Percentiles rank a stretch among this genome's conserved stretches.
Conservation (phyloP, 345 rosid genomes). For the Dimocarpus longan region DNA sequence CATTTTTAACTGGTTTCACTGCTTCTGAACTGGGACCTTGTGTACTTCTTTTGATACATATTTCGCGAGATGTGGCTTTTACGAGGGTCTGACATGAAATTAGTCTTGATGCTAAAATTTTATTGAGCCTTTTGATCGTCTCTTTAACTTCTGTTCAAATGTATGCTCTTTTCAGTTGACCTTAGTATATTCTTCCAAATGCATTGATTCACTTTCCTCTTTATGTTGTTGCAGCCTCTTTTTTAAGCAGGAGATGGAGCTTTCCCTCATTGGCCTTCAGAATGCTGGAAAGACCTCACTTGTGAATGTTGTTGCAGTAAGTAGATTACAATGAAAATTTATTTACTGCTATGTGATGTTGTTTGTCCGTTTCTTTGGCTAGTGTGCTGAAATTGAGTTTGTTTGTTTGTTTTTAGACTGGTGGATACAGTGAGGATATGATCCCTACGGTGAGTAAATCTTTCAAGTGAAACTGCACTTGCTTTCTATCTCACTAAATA, state of each 20-base stretch:
- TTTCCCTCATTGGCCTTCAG: constrained; percentile 85
- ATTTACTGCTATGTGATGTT: background rate
- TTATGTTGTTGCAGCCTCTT: constrained; percentile 59
- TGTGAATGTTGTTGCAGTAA: constrained; percentile 78
- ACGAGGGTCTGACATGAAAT: background rate
- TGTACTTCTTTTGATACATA: background rate
- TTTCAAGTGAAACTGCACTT: constrained; percentile 13
- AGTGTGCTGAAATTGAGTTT: constrained; percentile 22
- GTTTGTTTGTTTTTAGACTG: constrained; percentile 55
- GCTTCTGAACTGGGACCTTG: background rate
- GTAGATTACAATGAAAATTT: constrained; percentile 23
- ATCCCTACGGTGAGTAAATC: constrained; percentile 66
- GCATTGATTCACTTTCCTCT: constrained; percentile 2
- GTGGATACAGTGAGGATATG: constrained; percentile 93
- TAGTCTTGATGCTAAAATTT: background rate
- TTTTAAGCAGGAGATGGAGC: constrained; percentile 89
- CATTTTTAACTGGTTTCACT: background rate
- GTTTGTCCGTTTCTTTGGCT: constrained; percentile 14
- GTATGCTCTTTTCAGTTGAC: constrained; percentile 1
- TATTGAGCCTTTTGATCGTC: background rate
- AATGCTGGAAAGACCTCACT: constrained; percentile 91
- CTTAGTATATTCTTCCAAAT: background rate
- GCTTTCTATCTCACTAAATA: background rate
- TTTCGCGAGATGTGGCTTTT: background rate
- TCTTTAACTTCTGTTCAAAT: background rate